Conservation (phyloP, 1,284 basidiomycete species). For the Coriolopsis trogii region DNA sequence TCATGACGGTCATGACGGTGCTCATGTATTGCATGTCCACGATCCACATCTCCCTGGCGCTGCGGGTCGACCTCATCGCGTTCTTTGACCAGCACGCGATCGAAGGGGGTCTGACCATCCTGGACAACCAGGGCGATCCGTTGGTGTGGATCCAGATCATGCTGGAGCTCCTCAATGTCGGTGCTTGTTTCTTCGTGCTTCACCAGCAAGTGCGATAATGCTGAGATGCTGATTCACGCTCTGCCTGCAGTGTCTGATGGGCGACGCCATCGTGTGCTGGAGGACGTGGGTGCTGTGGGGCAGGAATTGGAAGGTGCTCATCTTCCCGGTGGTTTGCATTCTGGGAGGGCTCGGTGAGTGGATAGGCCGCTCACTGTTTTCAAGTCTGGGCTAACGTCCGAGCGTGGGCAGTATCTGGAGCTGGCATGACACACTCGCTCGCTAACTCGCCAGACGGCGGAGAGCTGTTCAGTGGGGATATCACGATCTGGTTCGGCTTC, state of each 20-base stretch:
- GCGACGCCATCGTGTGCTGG: neutral
- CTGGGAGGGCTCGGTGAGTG: neutral
- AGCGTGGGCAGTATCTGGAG: neutral
- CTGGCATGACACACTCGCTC: slow-evolving; percentile 1
- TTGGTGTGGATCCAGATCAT: neutral
- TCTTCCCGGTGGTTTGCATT: neutral
- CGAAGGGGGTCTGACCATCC: neutral
- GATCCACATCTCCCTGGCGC: neutral
- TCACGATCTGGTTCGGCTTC: slow-evolving; percentile 1
- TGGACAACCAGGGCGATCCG: neutral
- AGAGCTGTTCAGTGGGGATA: neutral
- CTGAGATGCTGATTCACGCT: too few species aligned
- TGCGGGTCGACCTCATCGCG: slow-evolving; percentile 2
- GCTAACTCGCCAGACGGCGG: neutral
- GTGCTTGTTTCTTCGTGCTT: neutral
- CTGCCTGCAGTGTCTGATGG: neutral
- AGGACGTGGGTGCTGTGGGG: neutral
- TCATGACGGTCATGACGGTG: slow-evolving; percentile 1
- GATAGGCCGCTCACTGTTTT: neutral
- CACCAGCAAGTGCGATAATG: neutral
- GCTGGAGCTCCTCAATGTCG: neutral
- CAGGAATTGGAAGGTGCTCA: neutral
- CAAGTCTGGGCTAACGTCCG: too few species aligned
- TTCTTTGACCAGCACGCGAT: slow-evolving; percentile 7
- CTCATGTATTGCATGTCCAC: slow-evolving; percentile 8